Evolutionary conservation across 352 stramenopile genomes (phyloP).

Genomic region (Phytophthora hibernalis): DNA sequence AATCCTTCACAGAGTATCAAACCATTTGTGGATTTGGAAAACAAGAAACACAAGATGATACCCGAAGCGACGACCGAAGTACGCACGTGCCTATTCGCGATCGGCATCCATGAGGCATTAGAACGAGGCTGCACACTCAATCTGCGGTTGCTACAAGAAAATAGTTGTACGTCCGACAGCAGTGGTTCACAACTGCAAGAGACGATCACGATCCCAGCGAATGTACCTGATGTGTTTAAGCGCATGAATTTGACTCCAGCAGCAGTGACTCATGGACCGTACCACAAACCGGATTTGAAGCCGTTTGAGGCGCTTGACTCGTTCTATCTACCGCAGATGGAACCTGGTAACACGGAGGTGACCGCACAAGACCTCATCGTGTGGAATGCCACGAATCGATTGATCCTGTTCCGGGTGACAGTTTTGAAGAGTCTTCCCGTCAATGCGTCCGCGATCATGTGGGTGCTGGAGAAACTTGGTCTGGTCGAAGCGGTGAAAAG

Average conservation of each 20-base stretch:
- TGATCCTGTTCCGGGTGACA: constrained; percentile 10
- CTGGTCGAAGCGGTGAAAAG: background rate
- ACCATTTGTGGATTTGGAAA: no score
- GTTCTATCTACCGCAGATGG: background rate
- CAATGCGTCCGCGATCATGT: background rate
- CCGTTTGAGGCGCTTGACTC: background rate
- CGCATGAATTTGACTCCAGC: constrained; percentile 39
- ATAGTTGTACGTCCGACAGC: no score
- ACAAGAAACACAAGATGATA: no score
- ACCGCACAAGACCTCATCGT: background rate
- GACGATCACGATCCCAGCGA: no score
- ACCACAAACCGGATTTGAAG: background rate
- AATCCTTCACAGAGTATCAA: no score
- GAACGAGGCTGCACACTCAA: no score
- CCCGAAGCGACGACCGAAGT: no score
- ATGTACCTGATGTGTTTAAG: no score
- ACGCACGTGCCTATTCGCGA: no score
- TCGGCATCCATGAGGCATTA: no score
- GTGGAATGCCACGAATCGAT: background rate
- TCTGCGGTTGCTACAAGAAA: no score
- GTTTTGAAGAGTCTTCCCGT: background rate
- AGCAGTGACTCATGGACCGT: background rate
- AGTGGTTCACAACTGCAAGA: no score
- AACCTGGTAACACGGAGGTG: background rate
- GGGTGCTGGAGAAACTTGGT: constrained; percentile 2